Evolutionary conservation across 2,329 filamentous ascomycete genomes (phyloP), one percentile per base, ranked within the genome.

Genomic region (Orbilia brochopaga): DNA sequence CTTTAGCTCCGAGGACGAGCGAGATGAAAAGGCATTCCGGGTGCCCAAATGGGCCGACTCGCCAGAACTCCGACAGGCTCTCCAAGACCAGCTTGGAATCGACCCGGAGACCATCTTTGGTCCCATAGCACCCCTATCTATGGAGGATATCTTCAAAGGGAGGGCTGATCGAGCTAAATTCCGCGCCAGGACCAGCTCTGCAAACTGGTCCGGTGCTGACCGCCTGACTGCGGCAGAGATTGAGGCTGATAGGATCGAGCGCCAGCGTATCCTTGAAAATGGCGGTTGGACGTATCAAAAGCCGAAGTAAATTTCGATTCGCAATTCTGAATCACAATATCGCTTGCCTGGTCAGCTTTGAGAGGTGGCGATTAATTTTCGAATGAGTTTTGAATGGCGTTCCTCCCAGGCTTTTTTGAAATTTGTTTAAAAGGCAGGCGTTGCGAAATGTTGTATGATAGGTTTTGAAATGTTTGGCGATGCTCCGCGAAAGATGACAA

Each of bases 111-210:
- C 85, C 40, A 90, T 99, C 59, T 99, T 99, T 78, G 94, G 94
- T 0, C 90, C 91, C 0, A 91, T 96, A 23, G 88, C 86, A 10
- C 90, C 92, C 11, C 83, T 99, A 74, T 91, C 91, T 77, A 94
- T 99, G 88, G 95, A 99, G 77, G 92, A 97, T 78, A 92, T 97
- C 32, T 99, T 99, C 81, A 89, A 85, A 80, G 91, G 92, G 79
- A 92, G 90, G 80, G 83, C 89, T 74, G 90, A 90, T 82, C 69
- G 61, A 21, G 70, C 66, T 30, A 90, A 91, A 78, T 97, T 97
- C 83, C 87, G 95, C 17, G 88, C 90, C 57, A 86, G 94, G 63
- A 97, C 93, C 3, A 96, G 91, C 76, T 96, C 91, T 80, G 95
- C 95, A 37, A 95, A 96, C 81, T 99, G 94, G 94, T 88, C 86